These are phyloP conservation scores for Macrophomina phaseolina DNA, from an alignment of 2,329 filamentous ascomycete species.

Conservation along the genomic window DNA sequence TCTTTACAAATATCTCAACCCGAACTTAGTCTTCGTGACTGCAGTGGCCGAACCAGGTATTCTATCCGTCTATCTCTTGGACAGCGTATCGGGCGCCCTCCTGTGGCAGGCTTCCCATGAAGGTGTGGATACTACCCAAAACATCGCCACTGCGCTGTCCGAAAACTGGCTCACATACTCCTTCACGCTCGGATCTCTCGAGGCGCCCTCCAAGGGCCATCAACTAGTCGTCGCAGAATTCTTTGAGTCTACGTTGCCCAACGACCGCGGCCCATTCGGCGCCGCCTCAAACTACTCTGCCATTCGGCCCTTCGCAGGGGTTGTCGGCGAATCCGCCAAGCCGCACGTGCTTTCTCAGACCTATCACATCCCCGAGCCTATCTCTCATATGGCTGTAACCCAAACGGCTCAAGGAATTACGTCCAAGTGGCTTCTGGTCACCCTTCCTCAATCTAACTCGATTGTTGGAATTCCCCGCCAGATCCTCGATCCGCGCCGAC, in stretches of 20 bases:
- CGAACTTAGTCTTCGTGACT: conserved; percentile 80
- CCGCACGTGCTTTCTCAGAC: conserved; percentile 81
- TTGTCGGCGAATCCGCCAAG: conserved; percentile 61
- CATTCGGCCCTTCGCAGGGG: conserved; percentile 66
- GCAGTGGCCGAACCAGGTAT: conserved; percentile 65
- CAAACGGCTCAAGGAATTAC: conserved; percentile 93
- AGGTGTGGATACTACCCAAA: conserved; percentile 74
- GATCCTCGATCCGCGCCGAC: conserved; percentile 83
- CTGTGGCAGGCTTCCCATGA: conserved; percentile 73
- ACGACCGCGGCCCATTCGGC: conserved; percentile 82
- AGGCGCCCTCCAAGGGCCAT: conserved; percentile 72
- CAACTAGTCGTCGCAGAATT: conserved; percentile 86
- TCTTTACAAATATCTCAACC: conserved; percentile 95
- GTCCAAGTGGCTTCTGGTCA: conserved; percentile 79
- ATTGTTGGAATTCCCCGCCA: conserved; percentile 80
- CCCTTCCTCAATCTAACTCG: conserved; percentile 73
- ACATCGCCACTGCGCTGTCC: conserved; percentile 77
- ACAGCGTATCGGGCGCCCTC: conserved; percentile 83
- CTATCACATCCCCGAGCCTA: conserved; percentile 79
- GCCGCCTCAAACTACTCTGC: conserved; percentile 76
- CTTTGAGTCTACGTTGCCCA: conserved; percentile 82
- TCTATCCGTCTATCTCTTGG: conserved; percentile 78
- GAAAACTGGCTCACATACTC: conserved; percentile 97
- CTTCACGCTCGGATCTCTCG: conserved; percentile 63
- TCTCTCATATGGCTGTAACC: conserved; percentile 80